phyloP scores from a whole-genome alignment of 495 filamentous ascomycete genomes.

The Pyrenula massariospora region DNA sequence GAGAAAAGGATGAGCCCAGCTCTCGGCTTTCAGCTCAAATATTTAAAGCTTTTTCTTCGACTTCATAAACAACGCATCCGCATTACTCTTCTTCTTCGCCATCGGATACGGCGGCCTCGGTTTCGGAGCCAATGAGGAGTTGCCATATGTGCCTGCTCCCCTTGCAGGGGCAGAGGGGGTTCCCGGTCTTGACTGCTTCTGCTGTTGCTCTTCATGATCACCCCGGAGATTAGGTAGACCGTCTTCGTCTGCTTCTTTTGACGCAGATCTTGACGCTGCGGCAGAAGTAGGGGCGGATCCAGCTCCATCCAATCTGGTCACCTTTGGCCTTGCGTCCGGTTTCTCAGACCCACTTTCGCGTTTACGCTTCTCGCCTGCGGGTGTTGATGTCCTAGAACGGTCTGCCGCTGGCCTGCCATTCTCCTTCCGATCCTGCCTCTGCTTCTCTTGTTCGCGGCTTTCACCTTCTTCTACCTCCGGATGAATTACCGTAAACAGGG shows the following conservation, averaged over 20 bases:
- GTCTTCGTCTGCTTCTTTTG: not conserved
- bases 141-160: not conserved
- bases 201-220: not conserved
- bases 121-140: not conserved
- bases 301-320: not conserved
- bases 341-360: not conserved
- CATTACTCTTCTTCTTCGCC: not conserved
- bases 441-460: no score
- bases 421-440: not conserved
- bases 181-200: not conserved
- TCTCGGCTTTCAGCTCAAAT: no score
- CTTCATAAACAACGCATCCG: not conserved
- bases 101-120: not conserved
- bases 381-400: not conserved
- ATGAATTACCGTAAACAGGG: no score
- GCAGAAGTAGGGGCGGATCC: not conserved
- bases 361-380: not conserved
- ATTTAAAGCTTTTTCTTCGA: not conserved
- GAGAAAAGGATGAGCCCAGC: no score
- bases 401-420: not conserved
- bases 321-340: not conserved
- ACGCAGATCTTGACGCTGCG: not conserved
- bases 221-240: not conserved
- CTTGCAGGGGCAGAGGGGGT: not conserved
- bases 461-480: no score